These are phyloP conservation scores for Colletotrichum orchidophilum DNA, from an alignment of 2,329 filamentous ascomycete genomes.

Conservation along the genomic window DNA sequence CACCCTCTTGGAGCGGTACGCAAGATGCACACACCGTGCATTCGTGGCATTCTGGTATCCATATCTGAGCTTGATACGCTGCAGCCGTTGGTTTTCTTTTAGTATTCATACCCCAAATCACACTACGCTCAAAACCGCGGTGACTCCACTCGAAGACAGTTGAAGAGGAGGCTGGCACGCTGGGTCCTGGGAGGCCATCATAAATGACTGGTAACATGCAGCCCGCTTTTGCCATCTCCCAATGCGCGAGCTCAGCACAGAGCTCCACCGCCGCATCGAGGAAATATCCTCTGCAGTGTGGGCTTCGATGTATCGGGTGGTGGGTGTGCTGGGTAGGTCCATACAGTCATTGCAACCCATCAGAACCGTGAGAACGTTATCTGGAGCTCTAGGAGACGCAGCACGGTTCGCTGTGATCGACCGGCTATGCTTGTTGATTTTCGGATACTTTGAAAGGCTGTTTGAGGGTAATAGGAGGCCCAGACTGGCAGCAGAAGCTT, in stretches of 20 bases:
- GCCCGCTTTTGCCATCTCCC: not conserved
- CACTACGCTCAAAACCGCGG: not conserved
- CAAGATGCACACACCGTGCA: not conserved
- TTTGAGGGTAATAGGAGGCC: not conserved
- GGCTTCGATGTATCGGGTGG: not conserved
- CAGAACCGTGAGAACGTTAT: not conserved
- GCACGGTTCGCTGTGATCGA: constrained; percentile 9
- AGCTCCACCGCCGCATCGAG: not conserved
- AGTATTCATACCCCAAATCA: not conserved
- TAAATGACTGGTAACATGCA: not conserved
- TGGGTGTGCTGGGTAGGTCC: not conserved
- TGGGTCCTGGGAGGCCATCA: too few relatives aligned
- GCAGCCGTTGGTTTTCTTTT: not conserved
- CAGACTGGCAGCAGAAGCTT: not conserved
- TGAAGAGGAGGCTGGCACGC: not conserved
- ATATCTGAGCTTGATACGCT: not conserved
- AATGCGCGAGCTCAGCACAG: not conserved
- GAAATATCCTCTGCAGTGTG: not conserved
- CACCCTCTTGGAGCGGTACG: not conserved
- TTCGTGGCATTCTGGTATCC: not conserved
- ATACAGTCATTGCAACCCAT: not conserved
- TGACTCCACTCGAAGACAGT: not conserved
- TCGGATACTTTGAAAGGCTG: not conserved
- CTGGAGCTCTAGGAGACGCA: not conserved
- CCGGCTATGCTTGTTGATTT: not conserved